A percentile compares a stretch with the other conserved stretches of the same genome.
phyloP scores from a whole-genome alignment of 2,329 filamentous ascomycete species.

The Macrophomina phaseolina region DNA sequence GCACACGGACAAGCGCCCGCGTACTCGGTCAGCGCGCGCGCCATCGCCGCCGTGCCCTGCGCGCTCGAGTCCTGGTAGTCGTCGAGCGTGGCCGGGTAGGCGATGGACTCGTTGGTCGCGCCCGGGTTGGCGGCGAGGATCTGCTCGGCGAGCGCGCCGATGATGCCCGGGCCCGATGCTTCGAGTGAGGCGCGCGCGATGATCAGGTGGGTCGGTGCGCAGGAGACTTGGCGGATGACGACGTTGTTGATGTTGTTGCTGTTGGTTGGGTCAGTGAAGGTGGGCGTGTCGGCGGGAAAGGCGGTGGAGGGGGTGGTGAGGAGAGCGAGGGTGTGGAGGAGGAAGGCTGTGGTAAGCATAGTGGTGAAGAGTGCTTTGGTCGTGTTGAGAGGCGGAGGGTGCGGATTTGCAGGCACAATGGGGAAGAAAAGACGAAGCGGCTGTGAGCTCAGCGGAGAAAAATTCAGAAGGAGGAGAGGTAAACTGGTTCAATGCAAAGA shows the following conservation, averaged over 20 bases:
- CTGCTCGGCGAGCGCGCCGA: conserved; percentile 6
- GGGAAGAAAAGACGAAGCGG: too few relatives aligned
- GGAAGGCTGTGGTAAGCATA: neutral
- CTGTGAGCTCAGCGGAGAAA: too few relatives aligned
- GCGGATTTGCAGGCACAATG: too few relatives aligned
- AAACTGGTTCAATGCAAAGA: too few relatives aligned
- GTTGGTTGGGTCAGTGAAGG: neutral
- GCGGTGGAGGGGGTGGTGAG: neutral
- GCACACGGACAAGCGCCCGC: conserved; percentile 34
- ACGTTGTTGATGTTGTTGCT: neutral
- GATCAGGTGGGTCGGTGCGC: conserved; percentile 16
- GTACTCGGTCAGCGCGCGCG: neutral
- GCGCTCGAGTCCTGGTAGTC: neutral
- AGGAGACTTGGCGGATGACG: conserved; percentile 12
- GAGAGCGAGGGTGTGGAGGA: neutral
- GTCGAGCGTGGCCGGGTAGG: conserved; percentile 17
- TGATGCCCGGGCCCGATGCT: neutral
- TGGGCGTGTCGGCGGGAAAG: conserved; percentile 1
- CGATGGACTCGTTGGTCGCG: conserved; percentile 17
- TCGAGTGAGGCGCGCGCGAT: conserved; percentile 8
- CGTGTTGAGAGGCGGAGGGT: too few relatives aligned
- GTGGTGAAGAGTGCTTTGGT: neutral
- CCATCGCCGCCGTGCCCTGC: conserved; percentile 4
- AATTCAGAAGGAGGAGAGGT: too few relatives aligned
- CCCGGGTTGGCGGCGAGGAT: conserved; percentile 12